These are phyloP conservation scores for Microsporum canis DNA, from an alignment of 2,329 filamentous ascomycete species.

Conservation along the genomic window DNA sequence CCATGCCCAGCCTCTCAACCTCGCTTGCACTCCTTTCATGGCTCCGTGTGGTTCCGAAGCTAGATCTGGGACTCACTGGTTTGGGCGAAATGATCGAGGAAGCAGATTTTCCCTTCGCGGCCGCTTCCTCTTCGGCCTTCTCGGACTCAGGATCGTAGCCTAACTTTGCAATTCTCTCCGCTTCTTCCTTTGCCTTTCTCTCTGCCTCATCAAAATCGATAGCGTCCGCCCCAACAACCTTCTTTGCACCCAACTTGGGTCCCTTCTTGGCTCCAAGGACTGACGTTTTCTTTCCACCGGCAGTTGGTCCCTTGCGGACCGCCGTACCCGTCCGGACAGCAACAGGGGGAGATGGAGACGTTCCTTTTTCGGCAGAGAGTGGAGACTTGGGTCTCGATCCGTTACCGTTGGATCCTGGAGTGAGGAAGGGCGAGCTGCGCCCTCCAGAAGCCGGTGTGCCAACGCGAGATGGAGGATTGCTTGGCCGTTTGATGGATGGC, in stretches of 20 bases:
- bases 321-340: slow-evolving; percentile 65
- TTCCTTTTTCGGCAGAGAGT: slow-evolving; percentile 48
- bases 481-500: slow-evolving; percentile 89
- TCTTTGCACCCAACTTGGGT: slow-evolving; percentile 82
- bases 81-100: slow-evolving; percentile 62
- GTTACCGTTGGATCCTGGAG: slow-evolving; percentile 54
- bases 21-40: slow-evolving; percentile 56
- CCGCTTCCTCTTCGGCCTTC: slow-evolving; percentile 35
- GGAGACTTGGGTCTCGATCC: slow-evolving; percentile 75
- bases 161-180: slow-evolving; percentile 86
- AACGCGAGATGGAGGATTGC: slow-evolving; percentile 81
- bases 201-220: slow-evolving; percentile 98
- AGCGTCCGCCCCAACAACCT: slow-evolving; percentile 58
- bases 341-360: slow-evolving; percentile 44
- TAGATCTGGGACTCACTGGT: slow-evolving; percentile 52
- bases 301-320: slow-evolving; percentile 60
- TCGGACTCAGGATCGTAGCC: slow-evolving; percentile 93
- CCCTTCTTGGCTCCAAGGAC: slow-evolving; percentile 78
- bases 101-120: slow-evolving; percentile 37
- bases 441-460: slow-evolving; percentile 71
- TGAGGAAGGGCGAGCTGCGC: slow-evolving; percentile 87
- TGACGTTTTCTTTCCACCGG: slow-evolving; percentile 63
- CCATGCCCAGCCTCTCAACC: slow-evolving; percentile 82
- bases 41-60: slow-evolving; percentile 49
- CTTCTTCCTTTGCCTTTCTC: slow-evolving; percentile 93